These are phyloP conservation scores for Cryphonectria carpinicola DNA, from an alignment of 2,329 filamentous ascomycete genomes.

Conservation along the genomic window DNA sequence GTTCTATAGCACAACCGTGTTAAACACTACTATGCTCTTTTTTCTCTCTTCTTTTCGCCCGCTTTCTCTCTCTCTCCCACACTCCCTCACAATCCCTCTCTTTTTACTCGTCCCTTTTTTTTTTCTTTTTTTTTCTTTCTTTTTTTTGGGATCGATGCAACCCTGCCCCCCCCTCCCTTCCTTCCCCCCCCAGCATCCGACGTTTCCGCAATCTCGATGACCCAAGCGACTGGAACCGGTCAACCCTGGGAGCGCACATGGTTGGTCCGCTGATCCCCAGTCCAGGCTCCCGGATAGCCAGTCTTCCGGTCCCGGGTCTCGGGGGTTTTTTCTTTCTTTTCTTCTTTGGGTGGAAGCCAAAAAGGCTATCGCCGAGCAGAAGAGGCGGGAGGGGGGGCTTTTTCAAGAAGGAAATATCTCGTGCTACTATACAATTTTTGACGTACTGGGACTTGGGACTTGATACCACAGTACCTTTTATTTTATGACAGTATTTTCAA, in stretches of 20 bases:
- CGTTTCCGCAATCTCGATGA: conserved; percentile 17
- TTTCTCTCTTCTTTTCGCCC: background rate
- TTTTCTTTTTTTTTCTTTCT: background rate
- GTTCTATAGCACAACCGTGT: background rate
- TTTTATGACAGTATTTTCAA: too few relatives aligned
- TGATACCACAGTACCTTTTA: too few relatives aligned
- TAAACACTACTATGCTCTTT: background rate
- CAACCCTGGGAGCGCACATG: background rate
- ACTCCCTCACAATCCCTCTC: background rate
- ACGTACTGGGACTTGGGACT: too few relatives aligned
- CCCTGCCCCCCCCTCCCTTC: background rate
- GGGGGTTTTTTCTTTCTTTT: background rate
- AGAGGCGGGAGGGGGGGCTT: too few relatives aligned
- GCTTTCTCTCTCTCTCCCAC: background rate
- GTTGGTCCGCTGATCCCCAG: background rate
- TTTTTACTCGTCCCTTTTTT: background rate
- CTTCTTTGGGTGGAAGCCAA: too few relatives aligned
- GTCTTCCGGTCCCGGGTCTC: conserved; percentile 2
- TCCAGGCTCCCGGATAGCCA: conserved; percentile 1
- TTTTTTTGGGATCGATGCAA: background rate
- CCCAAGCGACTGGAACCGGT: conserved; percentile 13
- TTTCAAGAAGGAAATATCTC: too few relatives aligned
- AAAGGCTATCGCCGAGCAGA: background rate
- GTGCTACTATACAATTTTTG: too few relatives aligned
- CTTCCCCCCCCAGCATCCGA: background rate